phyloP scores from a whole-genome alignment of 768 basidiomycete species.

The Podaxis sp. region DNA sequence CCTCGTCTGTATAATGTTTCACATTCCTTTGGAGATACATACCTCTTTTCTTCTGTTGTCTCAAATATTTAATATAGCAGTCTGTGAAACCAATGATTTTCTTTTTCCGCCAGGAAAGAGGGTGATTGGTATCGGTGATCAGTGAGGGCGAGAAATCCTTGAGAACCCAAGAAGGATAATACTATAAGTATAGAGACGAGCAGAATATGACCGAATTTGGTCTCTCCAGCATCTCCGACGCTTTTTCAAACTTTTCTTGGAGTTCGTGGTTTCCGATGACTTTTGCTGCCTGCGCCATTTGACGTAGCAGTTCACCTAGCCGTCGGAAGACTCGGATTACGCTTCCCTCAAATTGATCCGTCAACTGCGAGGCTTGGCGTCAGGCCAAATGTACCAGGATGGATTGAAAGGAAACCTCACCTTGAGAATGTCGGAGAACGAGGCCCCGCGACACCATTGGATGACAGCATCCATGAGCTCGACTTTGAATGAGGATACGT shows the following conservation, averaged over 20 bases:
- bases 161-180: too few species aligned
- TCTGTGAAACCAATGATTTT: not conserved
- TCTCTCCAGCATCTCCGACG: conserved; percentile 89
- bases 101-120: not conserved
- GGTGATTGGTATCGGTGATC: too few species aligned
- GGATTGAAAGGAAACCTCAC: conserved; percentile 37
- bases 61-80: not conserved
- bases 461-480: conserved; percentile 98
- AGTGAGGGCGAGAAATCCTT: too few species aligned
- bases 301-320: conserved; percentile 89
- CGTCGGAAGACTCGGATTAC: conserved; percentile 96
- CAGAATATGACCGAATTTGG: conserved; percentile 94
- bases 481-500: conserved; percentile 95
- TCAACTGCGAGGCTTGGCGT: conserved; percentile 56
- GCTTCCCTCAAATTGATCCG: conserved; percentile 96
- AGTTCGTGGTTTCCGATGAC: conserved; percentile 96
- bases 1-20: not conserved
- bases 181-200: conserved; percentile 70
- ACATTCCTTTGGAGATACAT: not conserved
- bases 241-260: conserved; percentile 90
- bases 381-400: not conserved
- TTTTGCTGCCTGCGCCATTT: conserved; percentile 94
- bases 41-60: not conserved
- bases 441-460: conserved; percentile 98
- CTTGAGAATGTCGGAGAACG: conserved; percentile 96